A percentile compares a stretch with the other conserved stretches of the same genome.
Conservation (phyloP, 2,329 filamentous ascomycete species). For the Curvularia eragrostidis region DNA sequence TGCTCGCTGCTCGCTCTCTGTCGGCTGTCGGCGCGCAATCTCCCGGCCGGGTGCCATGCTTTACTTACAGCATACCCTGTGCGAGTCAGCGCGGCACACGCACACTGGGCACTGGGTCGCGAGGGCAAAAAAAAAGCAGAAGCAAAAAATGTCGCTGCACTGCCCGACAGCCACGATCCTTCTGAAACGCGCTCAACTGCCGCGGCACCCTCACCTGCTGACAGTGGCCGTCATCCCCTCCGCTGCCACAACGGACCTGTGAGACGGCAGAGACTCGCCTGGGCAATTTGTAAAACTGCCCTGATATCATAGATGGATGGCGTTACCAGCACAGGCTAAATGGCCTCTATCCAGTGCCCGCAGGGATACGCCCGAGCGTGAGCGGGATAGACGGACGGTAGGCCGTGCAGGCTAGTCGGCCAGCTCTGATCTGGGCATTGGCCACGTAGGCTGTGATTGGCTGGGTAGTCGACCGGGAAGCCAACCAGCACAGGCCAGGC, state of each 20-base stretch:
- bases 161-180: conserved; percentile 35
- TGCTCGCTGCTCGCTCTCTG: too few species aligned
- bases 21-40: conserved; percentile 31
- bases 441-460: conserved; percentile 30
- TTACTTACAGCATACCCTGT: conserved; percentile 39
- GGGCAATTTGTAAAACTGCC: conserved; percentile 18
- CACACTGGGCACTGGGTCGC: conserved; percentile 10
- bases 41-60: conserved; percentile 41
- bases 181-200: conserved; percentile 44
- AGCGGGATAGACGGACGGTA: conserved; percentile 48
- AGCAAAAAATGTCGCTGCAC: conserved; percentile 14
- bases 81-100: conserved; percentile 38
- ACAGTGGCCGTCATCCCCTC: conserved; percentile 32
- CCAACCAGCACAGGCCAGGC: conserved; percentile 4
- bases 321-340: conserved; percentile 48
- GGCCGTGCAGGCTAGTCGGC: conserved; percentile 39
- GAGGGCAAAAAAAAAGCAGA: conserved; percentile 23
- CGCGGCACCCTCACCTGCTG: conserved; percentile 27
- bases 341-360: conserved; percentile 26
- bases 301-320: conserved; percentile 13
- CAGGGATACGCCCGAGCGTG: conserved; percentile 40
- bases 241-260: conserved; percentile 38
- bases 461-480: conserved; percentile 9
- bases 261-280: conserved; percentile 21
- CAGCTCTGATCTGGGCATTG: conserved; percentile 24